Base-by-base conservation (phyloP, 2,329 filamentous ascomycete species). In the Aspergillus sclerotialis region DNA sequence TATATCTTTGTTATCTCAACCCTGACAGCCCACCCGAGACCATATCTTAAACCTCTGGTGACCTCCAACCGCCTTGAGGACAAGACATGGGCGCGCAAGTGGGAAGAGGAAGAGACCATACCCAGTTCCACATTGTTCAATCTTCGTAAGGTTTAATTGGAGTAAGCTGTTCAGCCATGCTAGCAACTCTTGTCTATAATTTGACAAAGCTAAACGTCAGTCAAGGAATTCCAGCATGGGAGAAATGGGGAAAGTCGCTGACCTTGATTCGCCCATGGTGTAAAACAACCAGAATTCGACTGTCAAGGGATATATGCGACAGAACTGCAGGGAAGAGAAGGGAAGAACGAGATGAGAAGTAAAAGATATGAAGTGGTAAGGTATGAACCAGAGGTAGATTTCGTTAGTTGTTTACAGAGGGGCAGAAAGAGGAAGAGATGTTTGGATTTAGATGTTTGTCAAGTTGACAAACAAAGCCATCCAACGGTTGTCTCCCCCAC, bases 51-150 rank as follows among this genome's bases (percentile, higher is more conserved):
- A 30, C 15, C 9, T 23, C 15, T 28, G 24, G 14, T 21, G 13
- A 18, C 32, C 29, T 18, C 7, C 14, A 32, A 24, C 15, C 18
- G 6, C 7, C 11, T 26, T n/a, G n/a, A 32, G 9, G 14, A 10
- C 28, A 23, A 26, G 21, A 35, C 26, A 17, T 25, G 14, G 19
- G 15, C 29, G 1, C 7, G 30, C 33, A 28, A 23, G 33, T 29
- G 16, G 26, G 23, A 35, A 40, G 33, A 40, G 30, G 38, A 35
- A 33, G 29, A 39, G 38, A 44, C 45, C 73, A 53, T 80, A 96
- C 90, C 90, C 92, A 58, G 90, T 96, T 63, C 92, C 92, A 65
- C 90, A 96, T 75, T 98, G 92, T 72, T 98, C 92, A 62, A 98
- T 87, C 69, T 95, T 96, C 55, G 84, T 96, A 55, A 98, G 80